Percentiles rank a stretch among this genome's conserved stretches.
Evolutionary conservation across 1,284 basidiomycete species (phyloP).

Genomic region (Lignosus rhinocerotis): DNA sequence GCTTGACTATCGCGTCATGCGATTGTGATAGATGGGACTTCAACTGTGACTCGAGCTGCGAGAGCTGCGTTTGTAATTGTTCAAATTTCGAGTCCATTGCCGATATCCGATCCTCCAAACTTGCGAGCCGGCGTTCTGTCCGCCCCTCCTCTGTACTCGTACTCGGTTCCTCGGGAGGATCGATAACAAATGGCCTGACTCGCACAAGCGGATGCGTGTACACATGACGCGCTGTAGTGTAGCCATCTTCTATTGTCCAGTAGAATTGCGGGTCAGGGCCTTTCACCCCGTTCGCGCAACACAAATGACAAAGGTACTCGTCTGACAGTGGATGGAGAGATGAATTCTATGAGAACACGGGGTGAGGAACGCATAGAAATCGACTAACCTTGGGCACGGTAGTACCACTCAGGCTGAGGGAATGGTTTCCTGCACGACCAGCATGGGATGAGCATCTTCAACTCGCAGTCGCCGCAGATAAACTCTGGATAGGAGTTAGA

Average conservation of each 20-base stretch:
- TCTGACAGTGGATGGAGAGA: not conserved
- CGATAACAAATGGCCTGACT: not conserved
- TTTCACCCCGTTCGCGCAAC: slow-evolving; percentile 1
- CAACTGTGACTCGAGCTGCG: not conserved
- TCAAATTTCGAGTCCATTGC: slow-evolving; percentile 8
- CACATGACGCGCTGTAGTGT: not conserved
- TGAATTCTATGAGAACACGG: not conserved
- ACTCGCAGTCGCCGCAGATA: slow-evolving; percentile 4
- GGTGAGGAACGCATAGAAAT: rapidly evolving
- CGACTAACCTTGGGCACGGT: not conserved
- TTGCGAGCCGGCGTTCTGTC: slow-evolving; percentile 1
- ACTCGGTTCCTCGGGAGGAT: not conserved
- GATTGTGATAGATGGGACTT: not conserved
- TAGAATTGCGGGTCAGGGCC: not conserved
- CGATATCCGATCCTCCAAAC: slow-evolving; percentile 8
- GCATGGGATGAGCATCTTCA: not conserved
- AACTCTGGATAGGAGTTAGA: not conserved
- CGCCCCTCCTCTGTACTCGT: not conserved
- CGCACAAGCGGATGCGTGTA: slow-evolving; percentile 4
- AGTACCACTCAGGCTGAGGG: slow-evolving; percentile 8
- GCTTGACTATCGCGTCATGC: no score
- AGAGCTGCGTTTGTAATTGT: slow-evolving; percentile 3
- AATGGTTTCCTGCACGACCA: not conserved
- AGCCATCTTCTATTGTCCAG: not conserved
- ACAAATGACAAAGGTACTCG: slow-evolving; percentile 9